Percentiles rank a stretch among this genome's conserved stretches.
These are phyloP conservation scores for Apiotrichum gamsii DNA, from an alignment of 1,284 basidiomycete genomes.

Conservation along the genomic window DNA sequence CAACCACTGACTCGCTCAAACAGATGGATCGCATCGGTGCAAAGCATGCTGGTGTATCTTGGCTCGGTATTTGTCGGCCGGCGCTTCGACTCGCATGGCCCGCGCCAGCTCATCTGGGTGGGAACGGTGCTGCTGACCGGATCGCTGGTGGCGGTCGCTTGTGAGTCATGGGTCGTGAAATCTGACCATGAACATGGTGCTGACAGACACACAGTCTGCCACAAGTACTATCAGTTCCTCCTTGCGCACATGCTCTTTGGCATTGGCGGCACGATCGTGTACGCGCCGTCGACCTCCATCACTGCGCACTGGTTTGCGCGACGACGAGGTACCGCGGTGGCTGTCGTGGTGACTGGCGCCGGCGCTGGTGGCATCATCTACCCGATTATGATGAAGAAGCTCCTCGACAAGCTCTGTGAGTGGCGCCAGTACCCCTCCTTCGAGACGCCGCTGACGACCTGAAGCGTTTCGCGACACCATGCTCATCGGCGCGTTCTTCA, in stretches of 20 bases:
- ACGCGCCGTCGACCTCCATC: conserved; percentile 40
- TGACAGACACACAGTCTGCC: background rate
- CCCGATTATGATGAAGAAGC: conserved; percentile 22
- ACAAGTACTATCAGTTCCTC: conserved; percentile 41
- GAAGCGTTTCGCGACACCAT: conserved; percentile 22
- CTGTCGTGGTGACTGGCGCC: conserved; percentile 37
- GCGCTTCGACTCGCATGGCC: conserved; percentile 40
- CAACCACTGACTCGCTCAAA: too few species aligned
- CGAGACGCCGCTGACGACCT: background rate
- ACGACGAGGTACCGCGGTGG: conserved; percentile 37
- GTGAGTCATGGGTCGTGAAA: conserved; percentile 15
- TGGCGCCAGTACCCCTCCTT: background rate
- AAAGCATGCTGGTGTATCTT: conserved; percentile 30
- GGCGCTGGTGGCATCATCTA: conserved; percentile 37
- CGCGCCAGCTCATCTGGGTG: conserved; percentile 23
- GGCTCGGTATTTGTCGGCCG: conserved; percentile 35
- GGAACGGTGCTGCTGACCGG: conserved; percentile 30
- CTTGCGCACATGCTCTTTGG: conserved; percentile 40
- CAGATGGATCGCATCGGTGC: conserved; percentile 39
- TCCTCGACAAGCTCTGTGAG: conserved; percentile 10
- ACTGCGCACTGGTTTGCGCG: conserved; percentile 43
- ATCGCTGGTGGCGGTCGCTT: conserved; percentile 36
- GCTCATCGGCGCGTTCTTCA: conserved; percentile 18
- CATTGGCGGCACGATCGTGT: conserved; percentile 33
- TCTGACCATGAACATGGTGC: too few species aligned